Percentiles rank a stretch among this genome's conserved stretches.
phyloP scores from a whole-genome alignment of 225 moss, liverwort and hornwort genomes.

The Marchantia polymorpha region DNA sequence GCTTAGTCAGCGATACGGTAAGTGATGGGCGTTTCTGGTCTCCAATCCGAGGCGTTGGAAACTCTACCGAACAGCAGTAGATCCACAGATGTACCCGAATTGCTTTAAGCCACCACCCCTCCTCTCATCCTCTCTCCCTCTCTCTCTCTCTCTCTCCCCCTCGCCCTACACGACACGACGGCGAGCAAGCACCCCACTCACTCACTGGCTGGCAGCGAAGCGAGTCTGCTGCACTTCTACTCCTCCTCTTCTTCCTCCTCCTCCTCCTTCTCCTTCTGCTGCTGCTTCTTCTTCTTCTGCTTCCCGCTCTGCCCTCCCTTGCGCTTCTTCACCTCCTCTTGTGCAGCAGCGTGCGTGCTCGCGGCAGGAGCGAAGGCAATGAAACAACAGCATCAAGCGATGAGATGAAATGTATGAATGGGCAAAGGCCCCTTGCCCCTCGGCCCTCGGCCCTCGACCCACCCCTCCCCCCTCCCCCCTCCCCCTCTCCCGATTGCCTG shows the following conservation, averaged over 20 bases:
- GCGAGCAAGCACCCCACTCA: too few species aligned
- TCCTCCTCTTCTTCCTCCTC: not conserved
- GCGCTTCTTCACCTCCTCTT: not conserved
- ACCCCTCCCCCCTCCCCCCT: not conserved
- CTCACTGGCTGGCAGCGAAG: not conserved
- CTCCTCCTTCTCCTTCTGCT: not conserved
- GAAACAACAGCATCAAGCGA: not conserved
- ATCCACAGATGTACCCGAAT: conserved; percentile 9
- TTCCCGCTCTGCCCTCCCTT: not conserved
- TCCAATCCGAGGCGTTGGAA: not conserved
- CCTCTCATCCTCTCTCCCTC: not conserved
- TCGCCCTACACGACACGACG: not conserved
- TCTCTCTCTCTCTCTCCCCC: not conserved
- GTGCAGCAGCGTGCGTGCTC: not conserved
- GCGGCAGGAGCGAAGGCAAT: too few species aligned
- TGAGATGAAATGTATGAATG: not conserved
- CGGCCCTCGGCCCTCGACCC: not conserved
- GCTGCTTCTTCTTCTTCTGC: too few species aligned
- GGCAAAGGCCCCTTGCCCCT: too few species aligned
- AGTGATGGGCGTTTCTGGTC: not conserved
- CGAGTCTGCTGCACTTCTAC: not conserved
- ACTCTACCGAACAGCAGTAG: not conserved
- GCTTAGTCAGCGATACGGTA: not conserved
- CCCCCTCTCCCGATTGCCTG: not conserved
- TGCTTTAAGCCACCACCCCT: not conserved